A percentile compares a stretch with the other conserved stretches of the same genome.
Conservation (phyloP, 2,329 filamentous ascomycete species). For the Talaromyces albobiverticillius region DNA sequence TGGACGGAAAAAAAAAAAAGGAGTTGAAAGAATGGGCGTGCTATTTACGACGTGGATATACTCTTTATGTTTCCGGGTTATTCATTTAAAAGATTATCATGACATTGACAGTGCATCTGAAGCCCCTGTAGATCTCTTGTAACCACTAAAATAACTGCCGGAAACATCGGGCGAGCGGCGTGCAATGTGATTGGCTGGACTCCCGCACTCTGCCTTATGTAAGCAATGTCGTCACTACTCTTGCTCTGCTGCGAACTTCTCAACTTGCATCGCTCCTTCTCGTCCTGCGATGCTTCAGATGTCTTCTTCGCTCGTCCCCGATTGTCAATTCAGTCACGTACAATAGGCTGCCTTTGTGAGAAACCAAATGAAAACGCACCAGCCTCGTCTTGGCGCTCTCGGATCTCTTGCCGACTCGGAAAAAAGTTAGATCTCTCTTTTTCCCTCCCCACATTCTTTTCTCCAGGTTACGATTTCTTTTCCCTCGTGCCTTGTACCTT, state of each 20-base stretch:
- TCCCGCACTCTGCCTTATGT: neutral
- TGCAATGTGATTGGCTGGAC: neutral
- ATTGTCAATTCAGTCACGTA: neutral
- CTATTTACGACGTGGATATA: constrained; percentile 6
- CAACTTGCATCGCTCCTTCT: neutral
- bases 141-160: too few species aligned
- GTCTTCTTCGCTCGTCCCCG: neutral
- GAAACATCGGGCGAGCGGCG: too few species aligned
- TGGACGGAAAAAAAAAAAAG: constrained; percentile 5
- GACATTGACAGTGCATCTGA: too few species aligned
- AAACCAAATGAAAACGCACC: neutral
- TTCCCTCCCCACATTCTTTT: constrained; percentile 1
- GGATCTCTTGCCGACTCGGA: constrained; percentile 1
- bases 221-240: constrained; percentile 7
- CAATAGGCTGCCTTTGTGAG: too few species aligned
- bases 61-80: neutral
- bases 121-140: too few species aligned
- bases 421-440: constrained; percentile 3
- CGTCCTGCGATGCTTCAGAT: neutral
- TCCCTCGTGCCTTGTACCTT: neutral
- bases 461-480: neutral
- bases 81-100: neutral
- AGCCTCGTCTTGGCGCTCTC: neutral
- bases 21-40: constrained; percentile 8
- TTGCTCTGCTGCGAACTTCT: neutral